Percentiles rank a stretch among this genome's conserved stretches.
Conservation (phyloP, 306 rosid species). For the Quercus alba region DNA sequence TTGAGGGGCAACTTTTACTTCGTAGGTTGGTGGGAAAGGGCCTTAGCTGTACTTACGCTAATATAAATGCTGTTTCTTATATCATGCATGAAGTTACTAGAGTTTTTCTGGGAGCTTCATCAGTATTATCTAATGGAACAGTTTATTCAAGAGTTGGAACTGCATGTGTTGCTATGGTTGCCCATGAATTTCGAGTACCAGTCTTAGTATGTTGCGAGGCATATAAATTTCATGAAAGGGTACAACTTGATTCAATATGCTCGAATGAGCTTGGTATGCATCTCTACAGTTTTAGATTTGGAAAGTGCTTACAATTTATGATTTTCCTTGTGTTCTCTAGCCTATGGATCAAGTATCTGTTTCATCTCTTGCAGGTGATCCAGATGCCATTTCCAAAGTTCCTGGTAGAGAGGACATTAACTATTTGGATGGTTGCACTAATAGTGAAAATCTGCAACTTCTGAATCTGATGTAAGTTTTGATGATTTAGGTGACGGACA, state of each 20-base stretch:
- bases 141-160: conserved; percentile 62
- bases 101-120: conserved; percentile 54
- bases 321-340: background rate
- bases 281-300: background rate
- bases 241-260: conserved; percentile 61
- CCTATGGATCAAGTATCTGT: conserved; percentile 23
- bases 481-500: background rate
- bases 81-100: conserved; percentile 59
- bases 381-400: conserved; percentile 44
- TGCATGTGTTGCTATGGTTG: conserved; percentile 64
- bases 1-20: conserved; percentile 46
- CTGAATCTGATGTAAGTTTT: conserved; percentile 48
- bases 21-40: conserved; percentile 57
- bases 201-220: conserved; percentile 64
- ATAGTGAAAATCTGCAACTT: conserved; percentile 46
- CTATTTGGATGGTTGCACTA: conserved; percentile 48
- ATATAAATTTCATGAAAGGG: conserved; percentile 65
- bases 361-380: conserved; percentile 44
- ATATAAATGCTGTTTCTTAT: conserved; percentile 57
- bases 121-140: conserved; percentile 54
- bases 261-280: conserved; percentile 58
- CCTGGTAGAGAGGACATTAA: conserved; percentile 40
- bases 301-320: background rate
- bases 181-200: conserved; percentile 53
- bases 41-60: conserved; percentile 53